These are phyloP conservation scores for Pseudonectria buxi DNA, from an alignment of 2,329 filamentous ascomycete genomes.

Conservation along the genomic window DNA sequence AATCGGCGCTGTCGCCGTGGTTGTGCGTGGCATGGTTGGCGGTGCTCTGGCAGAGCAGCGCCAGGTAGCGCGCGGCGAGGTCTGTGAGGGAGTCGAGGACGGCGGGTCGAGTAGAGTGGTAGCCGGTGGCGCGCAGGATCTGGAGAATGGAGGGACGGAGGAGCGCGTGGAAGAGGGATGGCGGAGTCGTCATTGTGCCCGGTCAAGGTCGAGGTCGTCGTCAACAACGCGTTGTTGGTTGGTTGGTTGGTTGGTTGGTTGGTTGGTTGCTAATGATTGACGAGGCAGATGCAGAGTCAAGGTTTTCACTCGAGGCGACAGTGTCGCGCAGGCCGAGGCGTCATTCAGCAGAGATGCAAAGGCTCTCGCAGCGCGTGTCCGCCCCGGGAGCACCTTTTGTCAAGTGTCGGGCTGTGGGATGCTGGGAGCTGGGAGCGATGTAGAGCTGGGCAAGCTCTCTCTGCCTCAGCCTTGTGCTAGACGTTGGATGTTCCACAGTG, in stretches of 20 bases:
- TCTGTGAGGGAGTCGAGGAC: conserved; percentile 87
- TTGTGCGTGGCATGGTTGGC: conserved; percentile 65
- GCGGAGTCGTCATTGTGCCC: conserved; percentile 36
- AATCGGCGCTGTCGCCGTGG: conserved; percentile 47
- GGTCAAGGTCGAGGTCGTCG: conserved; percentile 1
- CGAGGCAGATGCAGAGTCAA: background rate
- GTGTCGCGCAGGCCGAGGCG: conserved; percentile 22
- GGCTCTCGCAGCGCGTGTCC: conserved; percentile 24
- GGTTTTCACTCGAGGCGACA: conserved; percentile 16
- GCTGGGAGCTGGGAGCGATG: too few species aligned
- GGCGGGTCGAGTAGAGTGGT: conserved; percentile 72
- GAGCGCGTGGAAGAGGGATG: conserved; percentile 61
- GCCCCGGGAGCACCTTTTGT: conserved; percentile 4
- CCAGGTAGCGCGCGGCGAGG: conserved; percentile 74
- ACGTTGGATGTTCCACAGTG: too few species aligned
- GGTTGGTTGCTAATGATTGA: background rate
- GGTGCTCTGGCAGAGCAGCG: conserved; percentile 65
- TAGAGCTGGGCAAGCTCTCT: too few species aligned
- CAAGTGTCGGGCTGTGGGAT: too few species aligned
- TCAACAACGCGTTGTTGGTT: background rate
- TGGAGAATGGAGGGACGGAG: conserved; percentile 83
- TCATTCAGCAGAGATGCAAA: conserved; percentile 22
- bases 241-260: background rate
- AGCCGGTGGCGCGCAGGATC: conserved; percentile 85
- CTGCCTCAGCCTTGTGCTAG: too few species aligned